A percentile compares a stretch with the other conserved stretches of the same genome.
phyloP scores from a whole-genome alignment of 73 alveolate genomes.

The Symbiodinium natans region DNA sequence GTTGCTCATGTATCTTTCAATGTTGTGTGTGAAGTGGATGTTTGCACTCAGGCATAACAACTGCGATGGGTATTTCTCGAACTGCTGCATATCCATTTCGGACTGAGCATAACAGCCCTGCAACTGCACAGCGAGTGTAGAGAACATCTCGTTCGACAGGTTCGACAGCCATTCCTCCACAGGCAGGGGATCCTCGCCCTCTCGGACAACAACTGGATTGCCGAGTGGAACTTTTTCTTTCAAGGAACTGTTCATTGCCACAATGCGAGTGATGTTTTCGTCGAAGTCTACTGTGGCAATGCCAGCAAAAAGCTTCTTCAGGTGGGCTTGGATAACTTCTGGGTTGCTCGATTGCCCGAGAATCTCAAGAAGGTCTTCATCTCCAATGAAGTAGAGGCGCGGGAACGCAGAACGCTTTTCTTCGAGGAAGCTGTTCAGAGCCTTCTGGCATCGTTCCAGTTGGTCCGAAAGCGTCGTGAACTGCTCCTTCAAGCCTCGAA shows the following conservation, averaged over 20 bases:
- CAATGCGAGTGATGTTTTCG: constrained; percentile 97
- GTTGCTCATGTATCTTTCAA: constrained; percentile 97
- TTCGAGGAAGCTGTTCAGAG: constrained; percentile 99
- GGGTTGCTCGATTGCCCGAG: constrained; percentile 99
- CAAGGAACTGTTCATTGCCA: constrained; percentile 98
- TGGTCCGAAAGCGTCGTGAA: constrained; percentile 98
- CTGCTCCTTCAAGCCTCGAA: constrained; percentile 96
- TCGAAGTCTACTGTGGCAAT: constrained; percentile 98
- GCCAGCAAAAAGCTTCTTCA: constrained; percentile 99
- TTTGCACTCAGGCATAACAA: constrained; percentile 98
- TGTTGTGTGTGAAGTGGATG: constrained; percentile 98
- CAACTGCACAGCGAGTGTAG: constrained; percentile 97
- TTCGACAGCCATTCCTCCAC: constrained; percentile 99
- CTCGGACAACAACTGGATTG: constrained; percentile 93
- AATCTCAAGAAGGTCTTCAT: constrained; percentile 99
- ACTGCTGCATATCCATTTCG: constrained; percentile 93
- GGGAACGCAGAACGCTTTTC: constrained; percentile 99
- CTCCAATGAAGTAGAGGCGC: constrained; percentile 99
- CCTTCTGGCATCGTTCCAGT: constrained; percentile 99
- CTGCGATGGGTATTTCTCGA: constrained; percentile 98
- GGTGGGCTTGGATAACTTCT: constrained; percentile 99
- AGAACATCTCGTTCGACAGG: constrained; percentile 98
- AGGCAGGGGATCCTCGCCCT: constrained; percentile 98
- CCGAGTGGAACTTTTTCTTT: constrained; percentile 98
- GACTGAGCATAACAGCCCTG: constrained; percentile 95